Evolutionary conservation across 176 grass and related monocot species (phyloP).

Genomic region (Paspalum notatum): DNA sequence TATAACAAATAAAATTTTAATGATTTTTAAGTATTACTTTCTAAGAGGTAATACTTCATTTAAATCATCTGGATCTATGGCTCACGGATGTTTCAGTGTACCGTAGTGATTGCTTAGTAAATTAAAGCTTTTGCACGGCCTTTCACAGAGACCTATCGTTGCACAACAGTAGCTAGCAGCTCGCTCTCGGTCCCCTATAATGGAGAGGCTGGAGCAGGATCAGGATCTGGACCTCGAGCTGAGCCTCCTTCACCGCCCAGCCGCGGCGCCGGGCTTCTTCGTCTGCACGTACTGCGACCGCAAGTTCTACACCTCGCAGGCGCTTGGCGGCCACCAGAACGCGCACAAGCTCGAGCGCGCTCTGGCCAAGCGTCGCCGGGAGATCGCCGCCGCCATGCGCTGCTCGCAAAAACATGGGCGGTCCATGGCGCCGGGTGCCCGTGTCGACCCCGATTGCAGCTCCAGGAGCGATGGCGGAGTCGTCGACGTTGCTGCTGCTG

Average conservation of each 20-base stretch:
- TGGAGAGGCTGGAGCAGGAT: neutral
- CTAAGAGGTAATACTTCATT: too few species aligned
- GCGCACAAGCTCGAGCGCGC: constrained; percentile 67
- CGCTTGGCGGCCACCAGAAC: constrained; percentile 71
- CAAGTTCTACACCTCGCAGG: constrained; percentile 66
- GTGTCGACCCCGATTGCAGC: neutral
- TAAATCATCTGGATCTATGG: too few species aligned
- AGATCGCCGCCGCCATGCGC: constrained; percentile 9
- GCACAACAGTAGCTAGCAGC: neutral
- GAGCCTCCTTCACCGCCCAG: constrained; percentile 21
- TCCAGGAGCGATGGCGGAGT: neutral
- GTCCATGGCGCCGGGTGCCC: neutral
- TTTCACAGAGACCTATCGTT: neutral
- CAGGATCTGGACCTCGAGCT: constrained; percentile 40
- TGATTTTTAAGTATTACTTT: too few species aligned
- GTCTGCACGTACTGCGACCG: constrained; percentile 61
- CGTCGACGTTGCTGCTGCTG: neutral
- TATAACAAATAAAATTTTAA: too few species aligned
- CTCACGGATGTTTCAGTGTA: too few species aligned
- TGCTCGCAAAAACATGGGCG: neutral
- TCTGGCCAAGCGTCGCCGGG: constrained; percentile 37
- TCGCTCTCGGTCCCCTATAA: neutral
- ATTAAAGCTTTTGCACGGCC: neutral
- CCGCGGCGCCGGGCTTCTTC: constrained; percentile 48
- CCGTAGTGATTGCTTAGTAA: too few species aligned